Evolutionary conservation across 1,139 yeast genomes (phyloP), one percentile per base, ranked within the genome.

Genomic region (Kodamaea sp.): DNA sequence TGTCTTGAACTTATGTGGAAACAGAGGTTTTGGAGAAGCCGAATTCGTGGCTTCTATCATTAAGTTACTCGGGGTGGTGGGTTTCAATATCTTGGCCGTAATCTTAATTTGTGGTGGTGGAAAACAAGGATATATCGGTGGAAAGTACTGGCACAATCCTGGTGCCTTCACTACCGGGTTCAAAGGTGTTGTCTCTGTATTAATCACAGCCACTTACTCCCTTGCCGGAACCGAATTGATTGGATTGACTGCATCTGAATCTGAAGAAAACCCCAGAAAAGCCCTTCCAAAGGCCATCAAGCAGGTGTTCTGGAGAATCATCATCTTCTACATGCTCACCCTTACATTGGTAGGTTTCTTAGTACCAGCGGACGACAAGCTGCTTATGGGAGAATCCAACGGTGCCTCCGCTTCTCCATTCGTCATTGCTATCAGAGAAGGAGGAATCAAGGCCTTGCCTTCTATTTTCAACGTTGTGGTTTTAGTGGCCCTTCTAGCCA

Each of bases 51-150:
- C 83, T 24, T 73, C 88, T 1, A 45, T 76, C 42, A 61, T 80
- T 47, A 83, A 83, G 53, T 70, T 83, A 21, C 40, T 80, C 25
- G 85, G 86, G 2, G 68, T 82, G 35, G 55, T 76, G 24, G 90
- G 88, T 14, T 84, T 77, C 60, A 75, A 80, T 48, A 78, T 83
- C 39, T 63, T 86, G 29, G 94, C 92, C 35, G 76, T 83, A 44
- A 76, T 80, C 5, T 63, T 82, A 35, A 70, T 76, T 37, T 76
- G 83, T 55, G 94, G 94, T 46, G 88, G 83, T 21, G 78, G 80
- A 21, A 57, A 64, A 24, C 70, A 74, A 36, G 80, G 79, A 2
- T 77, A 62, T 54, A 67, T 79, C 39, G 83, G 84, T 24, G 80
- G 66, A 24, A 60, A 54, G 38, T 68, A 77, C 59, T 80, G 83